Percentiles rank a stretch among this genome's conserved stretches.
These are phyloP conservation scores for Penicillium atrosanguineum DNA, from an alignment of 495 filamentous ascomycete species.

Conservation along the genomic window DNA sequence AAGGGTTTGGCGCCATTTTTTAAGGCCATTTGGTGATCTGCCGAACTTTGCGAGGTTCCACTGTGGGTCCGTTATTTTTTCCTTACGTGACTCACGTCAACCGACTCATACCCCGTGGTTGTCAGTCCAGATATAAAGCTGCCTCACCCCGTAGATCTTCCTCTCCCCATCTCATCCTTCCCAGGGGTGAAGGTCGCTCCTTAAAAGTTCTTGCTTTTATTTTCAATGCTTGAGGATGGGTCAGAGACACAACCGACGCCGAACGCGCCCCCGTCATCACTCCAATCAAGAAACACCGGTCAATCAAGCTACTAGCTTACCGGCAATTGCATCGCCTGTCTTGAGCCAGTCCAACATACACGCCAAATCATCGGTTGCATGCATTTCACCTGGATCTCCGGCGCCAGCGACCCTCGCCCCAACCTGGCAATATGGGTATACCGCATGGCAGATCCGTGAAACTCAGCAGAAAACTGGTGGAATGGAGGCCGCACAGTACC, in stretches of 20 bases:
- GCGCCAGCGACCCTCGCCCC: conserved; percentile 31
- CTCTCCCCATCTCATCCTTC: conserved; percentile 42
- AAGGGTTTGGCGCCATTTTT: conserved; percentile 20
- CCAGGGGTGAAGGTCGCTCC: conserved; percentile 46
- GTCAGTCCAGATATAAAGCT: conserved; percentile 12
- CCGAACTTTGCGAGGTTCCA: conserved; percentile 14
- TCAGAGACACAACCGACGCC: conserved; percentile 49
- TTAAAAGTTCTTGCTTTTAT: conserved; percentile 16
- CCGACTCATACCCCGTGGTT: not conserved
- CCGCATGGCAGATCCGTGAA: conserved; percentile 39
- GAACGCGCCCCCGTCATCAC: conserved; percentile 39
- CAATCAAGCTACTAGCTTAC: conserved; percentile 3
- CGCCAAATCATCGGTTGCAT: conserved; percentile 12
- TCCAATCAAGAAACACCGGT: conserved; percentile 3
- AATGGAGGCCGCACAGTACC: conserved; percentile 39
- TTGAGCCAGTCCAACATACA: conserved; percentile 12
- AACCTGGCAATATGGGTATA: conserved; percentile 42
- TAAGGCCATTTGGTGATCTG: conserved; percentile 19
- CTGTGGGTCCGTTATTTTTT: conserved; percentile 18
- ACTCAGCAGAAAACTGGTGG: conserved; percentile 22
- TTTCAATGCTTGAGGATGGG: conserved; percentile 36
- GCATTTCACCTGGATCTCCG: conserved; percentile 20
- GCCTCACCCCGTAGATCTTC: conserved; percentile 14
- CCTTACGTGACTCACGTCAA: conserved; percentile 22
- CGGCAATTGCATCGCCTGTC: conserved; percentile 11